These are phyloP conservation scores for Phytopythium ostracodes DNA, from an alignment of 352 stramenopile species.

Conservation along the genomic window DNA sequence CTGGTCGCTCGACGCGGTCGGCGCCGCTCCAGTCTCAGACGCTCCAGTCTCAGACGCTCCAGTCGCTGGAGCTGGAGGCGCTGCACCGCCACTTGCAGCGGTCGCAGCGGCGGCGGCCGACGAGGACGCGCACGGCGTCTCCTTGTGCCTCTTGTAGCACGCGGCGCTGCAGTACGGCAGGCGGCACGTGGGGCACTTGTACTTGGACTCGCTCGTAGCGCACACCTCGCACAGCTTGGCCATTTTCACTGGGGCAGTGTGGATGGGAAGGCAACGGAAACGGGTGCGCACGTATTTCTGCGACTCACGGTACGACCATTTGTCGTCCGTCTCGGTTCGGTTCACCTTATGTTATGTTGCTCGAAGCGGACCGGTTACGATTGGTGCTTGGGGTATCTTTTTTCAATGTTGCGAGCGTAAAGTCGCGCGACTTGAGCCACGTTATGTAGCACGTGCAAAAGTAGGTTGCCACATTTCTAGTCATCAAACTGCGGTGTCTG, in stretches of 20 bases:
- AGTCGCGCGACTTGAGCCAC: not conserved
- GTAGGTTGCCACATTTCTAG: not conserved
- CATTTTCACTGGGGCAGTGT: too few relatives aligned
- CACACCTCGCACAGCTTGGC: slow-evolving; percentile 53
- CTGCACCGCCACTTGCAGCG: not conserved
- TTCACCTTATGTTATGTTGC: not conserved
- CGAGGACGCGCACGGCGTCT: slow-evolving; percentile 41
- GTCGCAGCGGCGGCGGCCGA: slow-evolving; percentile 7
- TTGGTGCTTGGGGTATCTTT: not conserved
- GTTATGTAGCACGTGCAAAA: not conserved
- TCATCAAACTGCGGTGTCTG: not conserved
- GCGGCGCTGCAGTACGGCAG: slow-evolving; percentile 66
- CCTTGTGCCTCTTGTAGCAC: slow-evolving; percentile 83
- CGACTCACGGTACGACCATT: not conserved
- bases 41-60: too few relatives aligned
- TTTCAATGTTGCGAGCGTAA: not conserved
- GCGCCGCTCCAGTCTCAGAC: not conserved
- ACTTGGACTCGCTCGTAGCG: slow-evolving; percentile 52
- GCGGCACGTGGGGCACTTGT: slow-evolving; percentile 78
- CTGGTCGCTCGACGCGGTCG: not conserved
- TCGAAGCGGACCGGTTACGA: not conserved
- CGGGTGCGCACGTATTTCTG: not conserved
- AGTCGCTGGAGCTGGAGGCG: slow-evolving; percentile 8
- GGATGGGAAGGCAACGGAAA: too few relatives aligned
- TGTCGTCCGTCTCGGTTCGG: not conserved